Evolutionary conservation across 129 eudicot genomes (phyloP).

Genomic region (Artemisia annua): DNA sequence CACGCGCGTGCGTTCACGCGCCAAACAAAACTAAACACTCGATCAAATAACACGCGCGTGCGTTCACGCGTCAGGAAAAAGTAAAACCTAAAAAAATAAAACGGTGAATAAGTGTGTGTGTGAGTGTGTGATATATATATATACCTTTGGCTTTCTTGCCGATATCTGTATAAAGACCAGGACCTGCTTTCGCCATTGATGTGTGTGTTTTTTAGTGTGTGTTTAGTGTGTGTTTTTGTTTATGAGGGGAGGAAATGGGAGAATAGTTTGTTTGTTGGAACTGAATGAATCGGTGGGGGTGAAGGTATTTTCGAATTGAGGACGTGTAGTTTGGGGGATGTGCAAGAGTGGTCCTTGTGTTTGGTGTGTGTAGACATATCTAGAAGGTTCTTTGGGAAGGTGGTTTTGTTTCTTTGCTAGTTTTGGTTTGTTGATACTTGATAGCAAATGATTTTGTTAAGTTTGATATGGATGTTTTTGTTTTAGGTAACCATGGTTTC

Average conservation of each 20-base stretch:
- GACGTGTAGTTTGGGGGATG: conserved; percentile 3
- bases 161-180: conserved; percentile 75
- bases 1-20: neutral
- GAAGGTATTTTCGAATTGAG: conserved; percentile 3
- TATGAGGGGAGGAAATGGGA: neutral
- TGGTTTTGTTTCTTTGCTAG: neutral
- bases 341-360: neutral
- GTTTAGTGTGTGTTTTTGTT: conserved; percentile 10
- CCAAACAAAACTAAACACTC: too few species aligned
- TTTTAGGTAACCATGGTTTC: too few species aligned
- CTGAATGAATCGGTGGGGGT: conserved; percentile 29
- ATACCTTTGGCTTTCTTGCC: conserved; percentile 82
- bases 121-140: neutral
- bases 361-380: neutral
- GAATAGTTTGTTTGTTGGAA: conserved; percentile 6
- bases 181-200: conserved; percentile 61
- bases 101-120: too few species aligned
- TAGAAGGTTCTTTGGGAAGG: neutral
- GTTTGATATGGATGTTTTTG: too few species aligned
- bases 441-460: too few species aligned
- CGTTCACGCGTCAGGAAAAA: neutral
- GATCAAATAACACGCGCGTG: too few species aligned
- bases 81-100: neutral
- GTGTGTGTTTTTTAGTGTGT: conserved; percentile 8
- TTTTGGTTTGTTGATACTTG: neutral